Conservation (phyloP, 129 eudicot genomes). For the Mikania micrantha region DNA sequence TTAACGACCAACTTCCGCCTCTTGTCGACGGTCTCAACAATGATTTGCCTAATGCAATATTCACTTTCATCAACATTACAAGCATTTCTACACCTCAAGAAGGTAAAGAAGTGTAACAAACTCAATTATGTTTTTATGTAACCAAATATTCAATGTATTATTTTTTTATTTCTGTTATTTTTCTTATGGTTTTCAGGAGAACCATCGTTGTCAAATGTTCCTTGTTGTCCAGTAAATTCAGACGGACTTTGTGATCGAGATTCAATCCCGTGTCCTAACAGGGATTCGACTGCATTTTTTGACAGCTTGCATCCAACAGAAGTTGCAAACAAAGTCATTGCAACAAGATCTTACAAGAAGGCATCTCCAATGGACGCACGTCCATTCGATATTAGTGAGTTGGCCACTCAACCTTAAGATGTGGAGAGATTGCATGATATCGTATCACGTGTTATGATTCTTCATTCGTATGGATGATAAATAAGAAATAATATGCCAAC, state of each 20-base stretch:
- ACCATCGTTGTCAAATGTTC: slow-evolving; percentile 10
- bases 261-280: slow-evolving; percentile 16
- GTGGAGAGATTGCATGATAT: background rate
- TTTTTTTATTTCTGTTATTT: background rate
- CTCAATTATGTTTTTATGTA: no score
- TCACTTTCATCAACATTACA: no score
- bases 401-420: slow-evolving; percentile 20
- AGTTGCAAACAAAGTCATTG: slow-evolving; percentile 6
- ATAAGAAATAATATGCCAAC: background rate
- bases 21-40: slow-evolving; percentile 34
- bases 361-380: slow-evolving; percentile 17
- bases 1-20: slow-evolving; percentile 31
- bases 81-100: slow-evolving; percentile 21
- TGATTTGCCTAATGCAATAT: background rate
- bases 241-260: slow-evolving; percentile 20
- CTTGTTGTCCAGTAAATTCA: slow-evolving; percentile 24
- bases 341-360: slow-evolving; percentile 21
- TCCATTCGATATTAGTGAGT: slow-evolving; percentile 22
- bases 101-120: no score
- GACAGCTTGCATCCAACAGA: slow-evolving; percentile 34
- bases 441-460: background rate
- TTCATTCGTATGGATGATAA: background rate
- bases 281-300: slow-evolving; percentile 6
- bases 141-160: background rate
- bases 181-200: background rate